Evolutionary conservation across 2,329 filamentous ascomycete genomes (phyloP), one percentile per base, ranked within the genome.

Genomic region (Calonectria pauciramosa): DNA sequence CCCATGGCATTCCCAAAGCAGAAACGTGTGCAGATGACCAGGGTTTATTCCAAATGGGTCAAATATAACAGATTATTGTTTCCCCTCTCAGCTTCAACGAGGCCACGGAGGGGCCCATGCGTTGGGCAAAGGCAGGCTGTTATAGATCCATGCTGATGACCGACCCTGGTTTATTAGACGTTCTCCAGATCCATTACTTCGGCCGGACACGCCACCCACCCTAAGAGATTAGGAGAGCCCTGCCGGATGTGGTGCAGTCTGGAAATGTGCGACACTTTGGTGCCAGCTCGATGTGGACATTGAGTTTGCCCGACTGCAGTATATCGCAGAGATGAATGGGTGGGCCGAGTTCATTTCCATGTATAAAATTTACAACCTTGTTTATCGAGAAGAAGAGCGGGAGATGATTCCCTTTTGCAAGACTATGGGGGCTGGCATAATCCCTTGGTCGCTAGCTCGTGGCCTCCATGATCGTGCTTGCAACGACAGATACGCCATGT

Each of bases 151-250:
- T 70, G 44, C 93, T 94, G 74, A 70, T 70, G 56, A 76, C 69
- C 23, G 69, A 73, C 69, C 68, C 63, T 71, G 51, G 60, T 36
- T 70, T 74, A n/a, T 51, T 79, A 82, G 91, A 93, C 80, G 87
- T 92, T 44, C 85, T 92, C 26, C 90, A 92, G 82, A 90, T 93
- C 71, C 91, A 93, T 81, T 87, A 91, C 2, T 86, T 91, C 52
- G 91, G 93, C 79, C 84, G 4, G 85, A 86, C 2, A 92, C 75
- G 63, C 73, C 72, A 32, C 75, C 73, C 72, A 32, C 75, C 70
- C 3, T 73, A 78, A 79, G 91, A 92, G 83, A 91, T 90, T 34
- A 92, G 92, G 91, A 77, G 89, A 77, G 89, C 90, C 10, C 82
- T 92, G 34, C 88, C 92, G 76, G 91, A 92, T 74, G 85, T 93